Evolutionary conservation across 148 eudicot genomes (phyloP).

Genomic region (Limonium bicolor): DNA sequence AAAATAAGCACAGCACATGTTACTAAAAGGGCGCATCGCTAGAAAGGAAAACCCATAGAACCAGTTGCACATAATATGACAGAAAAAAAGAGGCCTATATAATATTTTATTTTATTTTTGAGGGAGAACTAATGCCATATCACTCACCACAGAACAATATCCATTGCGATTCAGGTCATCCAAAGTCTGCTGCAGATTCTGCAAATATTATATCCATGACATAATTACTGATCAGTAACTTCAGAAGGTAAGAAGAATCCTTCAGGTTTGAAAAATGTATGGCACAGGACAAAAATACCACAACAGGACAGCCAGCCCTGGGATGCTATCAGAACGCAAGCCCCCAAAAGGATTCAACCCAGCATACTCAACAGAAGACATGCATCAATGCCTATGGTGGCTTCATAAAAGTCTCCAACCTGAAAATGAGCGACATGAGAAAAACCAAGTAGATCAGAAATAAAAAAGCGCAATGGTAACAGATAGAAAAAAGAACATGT

Average conservation of each 20-base stretch:
- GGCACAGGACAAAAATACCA: conserved; percentile 33
- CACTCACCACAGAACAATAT: conserved; percentile 93
- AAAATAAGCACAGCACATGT: too few species aligned
- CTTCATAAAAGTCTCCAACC: conserved; percentile 98
- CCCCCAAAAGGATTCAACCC: conserved; percentile 98
- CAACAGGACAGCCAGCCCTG: conserved; percentile 95
- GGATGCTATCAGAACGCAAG: conserved; percentile 83
- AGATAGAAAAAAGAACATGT: neutral
- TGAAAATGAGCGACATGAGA: conserved; percentile 10
- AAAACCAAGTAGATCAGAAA: neutral
- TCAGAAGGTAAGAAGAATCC: neutral
- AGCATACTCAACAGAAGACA: conserved; percentile 96
- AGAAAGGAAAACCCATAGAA: too few species aligned
- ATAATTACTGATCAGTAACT: too few species aligned
- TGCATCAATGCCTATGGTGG: conserved; percentile 91
- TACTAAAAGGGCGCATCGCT: too few species aligned
- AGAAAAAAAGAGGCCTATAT: too few species aligned
- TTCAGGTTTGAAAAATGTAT: neutral
- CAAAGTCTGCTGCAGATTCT: conserved; percentile 92
- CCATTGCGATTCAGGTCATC: conserved; percentile 94
- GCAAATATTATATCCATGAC: conserved; percentile 20
- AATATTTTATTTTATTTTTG: too few species aligned
- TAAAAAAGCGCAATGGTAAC: neutral
- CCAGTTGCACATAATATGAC: too few species aligned
- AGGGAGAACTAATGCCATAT: too few species aligned